Base-by-base conservation (phyloP, 2,329 filamentous ascomycete genomes). In the Cladosporium sp. region DNA sequence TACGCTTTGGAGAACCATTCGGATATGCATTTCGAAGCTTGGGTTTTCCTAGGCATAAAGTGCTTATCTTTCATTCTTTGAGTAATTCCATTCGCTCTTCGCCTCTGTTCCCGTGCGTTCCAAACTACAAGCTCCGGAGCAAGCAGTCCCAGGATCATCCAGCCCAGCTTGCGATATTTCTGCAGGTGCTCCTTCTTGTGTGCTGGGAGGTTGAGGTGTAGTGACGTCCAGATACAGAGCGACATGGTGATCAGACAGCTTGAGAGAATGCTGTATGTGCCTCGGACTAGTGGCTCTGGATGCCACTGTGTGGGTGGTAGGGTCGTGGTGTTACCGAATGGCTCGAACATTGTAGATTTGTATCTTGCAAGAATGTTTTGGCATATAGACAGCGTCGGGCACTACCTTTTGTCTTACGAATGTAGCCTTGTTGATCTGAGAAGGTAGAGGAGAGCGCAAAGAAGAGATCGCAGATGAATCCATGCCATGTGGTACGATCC, bases 181-280 rank as follows among this genome's bases (percentile, higher is more conserved):
- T 61, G 62, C 19, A n/a, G 45, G 15, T 42, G 22, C 12, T 36
- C 30, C 20, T 60, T 61, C 15, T 50, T 30, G 34, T 57, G 30
- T n/a, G 54, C 58, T 5, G 62, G 60, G 7, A 64, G 15, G 17
- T 65, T 65, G 11, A 65, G 59, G 38, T 65, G 64, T 17, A 64
- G 51, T 3, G 64, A 59, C 3, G 56, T 61, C 58, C 60, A 65
- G 19, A 63, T 50, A 37, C 64, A 65, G 14, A 64, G 36, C 15
- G 51, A 30, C 55, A 63, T 51, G 2, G 57, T 58, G 20, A 63
- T 61, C 9, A 63, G 30, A 15, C 60, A 63, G 25, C 45, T 59
- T n/a, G 58, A 62, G 3, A 60, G 51, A n/a, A 63, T 56, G 40
- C 43, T 43, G 34, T 47, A 62, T 1, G 63, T 63, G 5, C 63